A percentile compares a stretch with the other conserved stretches of the same genome.
phyloP scores from a whole-genome alignment of 1,139 yeast genomes.

The Candida sojae region DNA sequence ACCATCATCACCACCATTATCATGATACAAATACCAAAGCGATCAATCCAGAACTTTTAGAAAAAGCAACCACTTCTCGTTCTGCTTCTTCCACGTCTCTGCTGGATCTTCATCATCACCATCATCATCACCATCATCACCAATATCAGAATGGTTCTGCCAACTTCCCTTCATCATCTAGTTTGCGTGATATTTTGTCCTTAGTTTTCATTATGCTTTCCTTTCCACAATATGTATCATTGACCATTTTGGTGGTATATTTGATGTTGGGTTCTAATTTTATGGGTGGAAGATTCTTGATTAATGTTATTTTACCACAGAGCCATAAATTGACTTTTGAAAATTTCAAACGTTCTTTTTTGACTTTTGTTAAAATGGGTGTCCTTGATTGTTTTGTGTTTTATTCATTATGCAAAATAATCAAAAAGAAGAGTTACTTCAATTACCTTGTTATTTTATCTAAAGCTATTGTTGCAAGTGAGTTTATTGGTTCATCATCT shows the following conservation, averaged over 20 bases:
- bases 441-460: conserved; percentile 47
- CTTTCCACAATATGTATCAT: conserved; percentile 44
- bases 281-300: conserved; percentile 42
- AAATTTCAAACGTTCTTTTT: conserved; percentile 6
- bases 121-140: conserved; percentile 10
- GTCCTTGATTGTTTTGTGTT: conserved; percentile 33
- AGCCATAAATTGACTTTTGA: conserved; percentile 4
- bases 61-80: conserved; percentile 3
- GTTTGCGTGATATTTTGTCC: conserved; percentile 45
- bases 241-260: conserved; percentile 37
- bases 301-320: conserved; percentile 19
- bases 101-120: conserved; percentile 9
- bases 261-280: conserved; percentile 44
- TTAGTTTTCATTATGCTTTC: conserved; percentile 40
- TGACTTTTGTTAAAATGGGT: conserved; percentile 24
- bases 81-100: conserved; percentile 6
- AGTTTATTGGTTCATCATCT: conserved; percentile 42
- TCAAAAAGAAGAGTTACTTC: conserved; percentile 32
- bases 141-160: conserved; percentile 8
- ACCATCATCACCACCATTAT: conserved; percentile 6
- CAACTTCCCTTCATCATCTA: conserved; percentile 23
- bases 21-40: conserved; percentile 2
- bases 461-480: conserved; percentile 52
- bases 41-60: conserved; percentile 3
- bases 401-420: conserved; percentile 27